A percentile compares a stretch with the other conserved stretches of the same genome.
phyloP scores from a whole-genome alignment of 805 yeast species.

The Saccharomyces cerevisiae region DNA sequence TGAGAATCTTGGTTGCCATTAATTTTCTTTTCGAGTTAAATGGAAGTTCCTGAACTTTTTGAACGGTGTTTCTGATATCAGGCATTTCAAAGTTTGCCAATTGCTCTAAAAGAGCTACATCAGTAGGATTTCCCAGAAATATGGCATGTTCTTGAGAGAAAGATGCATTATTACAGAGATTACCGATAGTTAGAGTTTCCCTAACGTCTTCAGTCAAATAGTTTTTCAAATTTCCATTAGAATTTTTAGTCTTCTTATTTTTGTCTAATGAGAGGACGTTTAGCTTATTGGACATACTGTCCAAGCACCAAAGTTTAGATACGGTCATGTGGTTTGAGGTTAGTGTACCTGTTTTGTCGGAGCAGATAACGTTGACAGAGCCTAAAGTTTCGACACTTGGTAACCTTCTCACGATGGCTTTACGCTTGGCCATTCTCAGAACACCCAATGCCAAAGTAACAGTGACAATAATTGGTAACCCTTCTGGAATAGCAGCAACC shows the following conservation, averaged over 20 bases:
- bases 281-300: slow-evolving; percentile 37
- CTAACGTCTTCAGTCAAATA: slow-evolving; percentile 48
- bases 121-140: slow-evolving; percentile 88
- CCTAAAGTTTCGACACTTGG: slow-evolving; percentile 96
- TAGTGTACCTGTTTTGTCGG: slow-evolving; percentile 86
- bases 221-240: slow-evolving; percentile 32
- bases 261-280: slow-evolving; percentile 39
- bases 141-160: slow-evolving; percentile 61
- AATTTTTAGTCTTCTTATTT: slow-evolving; percentile 17
- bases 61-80: slow-evolving; percentile 53
- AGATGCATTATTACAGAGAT: slow-evolving; percentile 66
- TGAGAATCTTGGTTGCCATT: slow-evolving; percentile 73
- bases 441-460: slow-evolving; percentile 96
- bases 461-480: slow-evolving; percentile 94
- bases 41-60: slow-evolving; percentile 67
- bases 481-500: slow-evolving; percentile 99
- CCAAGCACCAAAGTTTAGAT: slow-evolving; percentile 72
- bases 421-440: slow-evolving; percentile 87
- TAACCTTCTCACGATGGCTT: slow-evolving; percentile 87
- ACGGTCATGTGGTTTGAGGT: slow-evolving; percentile 91
- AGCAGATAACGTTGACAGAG: slow-evolving; percentile 85
- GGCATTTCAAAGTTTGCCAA: slow-evolving; percentile 60
- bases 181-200: slow-evolving; percentile 55
- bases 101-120: slow-evolving; percentile 78
- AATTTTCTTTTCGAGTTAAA: slow-evolving; percentile 78